phyloP scores from a whole-genome alignment of 495 filamentous ascomycete genomes.

The Aeminium ludgeri region DNA sequence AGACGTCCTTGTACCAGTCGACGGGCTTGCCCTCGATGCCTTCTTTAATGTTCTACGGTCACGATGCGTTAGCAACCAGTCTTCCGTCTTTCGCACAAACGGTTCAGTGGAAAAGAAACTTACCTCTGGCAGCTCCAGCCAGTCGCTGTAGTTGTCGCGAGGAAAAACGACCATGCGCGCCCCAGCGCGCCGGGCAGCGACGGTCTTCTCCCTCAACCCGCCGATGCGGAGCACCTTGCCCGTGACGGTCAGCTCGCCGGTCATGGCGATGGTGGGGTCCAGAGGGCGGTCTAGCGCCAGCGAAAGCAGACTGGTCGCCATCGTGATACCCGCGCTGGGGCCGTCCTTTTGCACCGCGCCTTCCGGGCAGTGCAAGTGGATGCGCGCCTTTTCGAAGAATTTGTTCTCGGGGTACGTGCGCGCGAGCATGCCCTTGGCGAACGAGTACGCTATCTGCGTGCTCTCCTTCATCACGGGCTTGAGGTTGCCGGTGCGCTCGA shows the following conservation, averaged over 20 bases:
- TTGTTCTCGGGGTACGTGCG: constrained; percentile 69
- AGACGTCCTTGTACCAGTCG: constrained; percentile 89
- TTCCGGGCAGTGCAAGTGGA: constrained; percentile 95
- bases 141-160: constrained; percentile 83
- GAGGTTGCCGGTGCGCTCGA: constrained; percentile 86
- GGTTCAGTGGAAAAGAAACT: constrained; percentile 21
- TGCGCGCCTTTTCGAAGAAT: constrained; percentile 90
- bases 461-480: constrained; percentile 98
- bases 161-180: constrained; percentile 95
- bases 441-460: constrained; percentile 83
- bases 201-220: constrained; percentile 95
- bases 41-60: constrained; percentile 78
- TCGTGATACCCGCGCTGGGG: constrained; percentile 88
- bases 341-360: constrained; percentile 93
- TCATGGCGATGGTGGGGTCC: constrained; percentile 89
- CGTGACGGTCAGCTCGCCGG: constrained; percentile 91
- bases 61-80: constrained; percentile 23
- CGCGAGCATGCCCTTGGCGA: constrained; percentile 77
- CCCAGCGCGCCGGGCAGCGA: constrained; percentile 83
- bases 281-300: constrained; percentile 64
- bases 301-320: constrained; percentile 82
- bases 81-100: neutral
- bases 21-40: constrained; percentile 80
- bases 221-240: constrained; percentile 95
- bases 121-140: constrained; percentile 95